A percentile compares a stretch with the other conserved stretches of the same genome.
phyloP scores from a whole-genome alignment of 1,284 basidiomycete genomes.

The Pseudozyma pruni region DNA sequence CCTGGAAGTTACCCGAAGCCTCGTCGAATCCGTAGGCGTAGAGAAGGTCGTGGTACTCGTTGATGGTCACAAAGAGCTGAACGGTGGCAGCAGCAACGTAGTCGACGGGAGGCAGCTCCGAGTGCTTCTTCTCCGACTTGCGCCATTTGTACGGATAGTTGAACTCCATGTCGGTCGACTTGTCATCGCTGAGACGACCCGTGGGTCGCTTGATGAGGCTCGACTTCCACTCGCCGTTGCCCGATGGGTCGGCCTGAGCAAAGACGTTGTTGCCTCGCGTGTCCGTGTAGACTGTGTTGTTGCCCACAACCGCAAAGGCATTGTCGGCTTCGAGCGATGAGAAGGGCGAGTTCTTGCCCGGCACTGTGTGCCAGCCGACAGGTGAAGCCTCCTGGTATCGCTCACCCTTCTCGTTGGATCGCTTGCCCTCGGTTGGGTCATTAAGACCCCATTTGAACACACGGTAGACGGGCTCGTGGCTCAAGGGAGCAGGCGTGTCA shows the following conservation, averaged over 20 bases:
- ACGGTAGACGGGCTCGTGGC: constrained; percentile 45
- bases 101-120: constrained; percentile 42
- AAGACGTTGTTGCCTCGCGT: constrained; percentile 62
- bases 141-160: constrained; percentile 61
- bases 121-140: constrained; percentile 53
- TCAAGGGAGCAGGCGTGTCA: constrained; percentile 11
- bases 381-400: constrained; percentile 48
- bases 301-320: constrained; percentile 18
- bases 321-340: constrained; percentile 23
- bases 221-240: constrained; percentile 51
- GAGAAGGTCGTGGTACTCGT: constrained; percentile 59
- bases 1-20: constrained; percentile 93
- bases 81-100: constrained; percentile 51
- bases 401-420: constrained; percentile 49
- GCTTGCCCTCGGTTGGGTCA: constrained; percentile 57
- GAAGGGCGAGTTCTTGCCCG: constrained; percentile 45
- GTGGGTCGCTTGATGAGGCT: constrained; percentile 40
- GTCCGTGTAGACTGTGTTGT: constrained; percentile 49
- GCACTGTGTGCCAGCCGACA: constrained; percentile 56
- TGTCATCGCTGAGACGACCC: constrained; percentile 39
- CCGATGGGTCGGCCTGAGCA: constrained; percentile 49
- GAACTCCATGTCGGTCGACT: constrained; percentile 54
- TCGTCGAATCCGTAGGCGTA: constrained; percentile 83
- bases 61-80: constrained; percentile 59
- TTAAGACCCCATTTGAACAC: constrained; percentile 61